Base-by-base conservation (phyloP, 257 asterid genomes). In the Paulownia fortunei region DNA sequence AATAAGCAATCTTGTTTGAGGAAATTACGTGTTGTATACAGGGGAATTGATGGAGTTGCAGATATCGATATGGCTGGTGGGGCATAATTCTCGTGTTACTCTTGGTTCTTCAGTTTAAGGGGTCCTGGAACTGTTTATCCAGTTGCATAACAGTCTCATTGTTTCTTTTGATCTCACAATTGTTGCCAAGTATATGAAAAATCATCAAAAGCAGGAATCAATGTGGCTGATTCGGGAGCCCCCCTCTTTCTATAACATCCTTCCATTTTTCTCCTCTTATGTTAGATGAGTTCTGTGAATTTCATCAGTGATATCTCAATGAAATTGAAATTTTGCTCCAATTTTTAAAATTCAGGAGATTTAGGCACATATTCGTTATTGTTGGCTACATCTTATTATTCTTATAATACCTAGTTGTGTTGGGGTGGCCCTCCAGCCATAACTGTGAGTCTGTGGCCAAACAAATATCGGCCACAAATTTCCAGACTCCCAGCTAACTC, bases 11-110 rank as follows among this genome's bases (percentile, higher is more conserved):
- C 98, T 0, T 92, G 94, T 82, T 79, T 92, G 81, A 87, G 94
- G 89, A 96, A 92, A 83, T 82, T 93, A 71, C 90, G 97, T 5
- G 77, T 96, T 15, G 88, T 86, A 8, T 96, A 93, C 86, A 91
- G 79, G 79, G 99, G 94, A 59, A 54, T 84, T 1, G 91, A 88
- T 58, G 98, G 79, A 69, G 88, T 82, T 76, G 77, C 88, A 18
- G 98, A 88, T 72, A 84, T 90, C 69, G 97, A 90, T 72, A 89
- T 88, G 93, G 98, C 96, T 68, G 92, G 96, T 54, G 97, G 96
- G 41, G 97, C 93, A 24, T 92, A 82, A 84, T 51, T 74, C 62
- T 73, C 71, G 32, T 39, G n/a, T 59, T 19, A 7, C 36, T 46
- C 63, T 16, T 46, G 49, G 52, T 46, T 2, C 60, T 24, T 27